These are phyloP conservation scores for Nemania sp. DNA, from an alignment of 2,329 filamentous ascomycete species.

Conservation along the genomic window DNA sequence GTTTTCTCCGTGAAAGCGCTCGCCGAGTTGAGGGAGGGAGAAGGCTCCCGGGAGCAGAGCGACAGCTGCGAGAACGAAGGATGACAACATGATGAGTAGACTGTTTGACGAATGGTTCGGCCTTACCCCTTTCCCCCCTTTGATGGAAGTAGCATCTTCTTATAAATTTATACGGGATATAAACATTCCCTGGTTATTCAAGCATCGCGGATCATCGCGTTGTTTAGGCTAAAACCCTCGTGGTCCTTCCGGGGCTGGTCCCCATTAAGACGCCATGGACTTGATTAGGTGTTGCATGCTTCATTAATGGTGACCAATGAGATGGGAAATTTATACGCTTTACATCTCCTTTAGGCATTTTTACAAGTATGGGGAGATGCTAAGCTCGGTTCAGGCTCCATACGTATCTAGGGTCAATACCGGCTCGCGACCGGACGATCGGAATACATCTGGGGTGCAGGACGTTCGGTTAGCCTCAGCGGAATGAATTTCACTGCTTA, in stretches of 20 bases:
- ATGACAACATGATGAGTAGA: slow-evolving; percentile 42
- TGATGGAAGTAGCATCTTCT: slow-evolving; percentile 13
- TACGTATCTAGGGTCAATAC: slow-evolving; percentile 24
- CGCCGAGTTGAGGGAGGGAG: slow-evolving; percentile 39
- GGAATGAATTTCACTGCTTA: too few species aligned
- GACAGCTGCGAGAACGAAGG: slow-evolving; percentile 43
- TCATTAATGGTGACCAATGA: slow-evolving; percentile 42
- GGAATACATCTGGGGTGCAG: slow-evolving; percentile 42
- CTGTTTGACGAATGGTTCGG: slow-evolving; percentile 7
- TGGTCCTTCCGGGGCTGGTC: slow-evolving; percentile 39
- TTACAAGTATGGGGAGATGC: slow-evolving; percentile 3
- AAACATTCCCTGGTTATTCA: slow-evolving; percentile 18
- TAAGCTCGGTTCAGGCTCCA: slow-evolving; percentile 21
- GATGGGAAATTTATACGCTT: slow-evolving; percentile 27
- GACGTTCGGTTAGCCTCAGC: slow-evolving; percentile 20
- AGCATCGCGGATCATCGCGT: slow-evolving; percentile 30
- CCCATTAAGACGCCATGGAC: slow-evolving; percentile 39
- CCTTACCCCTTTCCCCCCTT: neutral
- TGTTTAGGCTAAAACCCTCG: slow-evolving; percentile 48
- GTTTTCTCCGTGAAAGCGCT: slow-evolving; percentile 38
- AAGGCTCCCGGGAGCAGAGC: slow-evolving; percentile 44
- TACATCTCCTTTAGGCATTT: slow-evolving; percentile 29
- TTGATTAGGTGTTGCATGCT: slow-evolving; percentile 40
- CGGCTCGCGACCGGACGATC: slow-evolving; percentile 41
- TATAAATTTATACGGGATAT: slow-evolving; percentile 13